A percentile compares a stretch with the other conserved stretches of the same genome.
Evolutionary conservation across 352 stramenopile species (phyloP).

Genomic region (Halophytophthora batemanensis): DNA sequence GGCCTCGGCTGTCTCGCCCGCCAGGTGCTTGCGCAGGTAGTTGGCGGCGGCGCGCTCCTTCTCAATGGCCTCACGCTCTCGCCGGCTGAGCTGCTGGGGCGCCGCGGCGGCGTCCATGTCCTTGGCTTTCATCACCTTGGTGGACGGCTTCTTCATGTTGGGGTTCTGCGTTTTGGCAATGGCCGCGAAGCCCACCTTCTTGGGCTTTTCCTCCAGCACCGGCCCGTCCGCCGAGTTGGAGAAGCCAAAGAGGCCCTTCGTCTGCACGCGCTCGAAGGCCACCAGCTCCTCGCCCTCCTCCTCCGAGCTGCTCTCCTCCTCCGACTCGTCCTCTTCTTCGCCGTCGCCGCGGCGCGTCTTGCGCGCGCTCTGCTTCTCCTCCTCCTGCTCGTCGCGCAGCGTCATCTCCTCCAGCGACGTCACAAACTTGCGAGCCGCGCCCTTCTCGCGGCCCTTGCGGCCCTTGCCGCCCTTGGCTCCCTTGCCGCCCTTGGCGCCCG

Average conservation of each 20-base stretch:
- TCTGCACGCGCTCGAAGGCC: conserved; percentile 75
- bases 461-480: conserved; percentile 36
- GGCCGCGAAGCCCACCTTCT: conserved; percentile 64
- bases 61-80: conserved; percentile 86
- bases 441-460: conserved; percentile 76
- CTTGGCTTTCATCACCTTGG: conserved; percentile 87
- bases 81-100: conserved; percentile 68
- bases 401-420: conserved; percentile 84
- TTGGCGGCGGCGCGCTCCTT: conserved; percentile 68
- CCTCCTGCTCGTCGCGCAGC: conserved; percentile 65
- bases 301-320: conserved; percentile 54
- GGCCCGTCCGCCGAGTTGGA: conserved; percentile 55
- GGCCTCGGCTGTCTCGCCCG: conserved; percentile 81
- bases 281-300: conserved; percentile 51
- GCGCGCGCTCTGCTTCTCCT: conserved; percentile 64
- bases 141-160: conserved; percentile 61
- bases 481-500: conserved; percentile 47
- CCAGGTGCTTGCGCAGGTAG: conserved; percentile 86
- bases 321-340: conserved; percentile 38
- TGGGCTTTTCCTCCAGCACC: conserved; percentile 57
- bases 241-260: conserved; percentile 71
- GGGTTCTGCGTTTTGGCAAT: conserved; percentile 84
- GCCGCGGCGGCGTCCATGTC: conserved; percentile 64
- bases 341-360: conserved; percentile 65
- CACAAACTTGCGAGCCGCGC: conserved; percentile 72